Evolutionary conservation across 805 yeast genomes (phyloP).

Genomic region (Hanseniaspora meyeri): DNA sequence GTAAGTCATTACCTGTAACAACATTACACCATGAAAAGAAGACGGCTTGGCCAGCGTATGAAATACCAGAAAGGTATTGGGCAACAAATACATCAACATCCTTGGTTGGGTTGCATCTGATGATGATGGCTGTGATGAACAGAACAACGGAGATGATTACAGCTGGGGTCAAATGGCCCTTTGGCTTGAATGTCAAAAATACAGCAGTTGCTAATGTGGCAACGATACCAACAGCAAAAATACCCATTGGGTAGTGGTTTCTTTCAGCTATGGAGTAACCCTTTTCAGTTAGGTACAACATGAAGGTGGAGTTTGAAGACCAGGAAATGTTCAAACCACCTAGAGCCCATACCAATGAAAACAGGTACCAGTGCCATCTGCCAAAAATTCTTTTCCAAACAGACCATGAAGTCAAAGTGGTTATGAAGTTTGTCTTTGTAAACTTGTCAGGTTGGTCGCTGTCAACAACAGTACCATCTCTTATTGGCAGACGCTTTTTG

Average conservation of each 20-base stretch:
- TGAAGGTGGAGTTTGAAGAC: slow-evolving; percentile 36
- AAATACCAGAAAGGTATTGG: slow-evolving; percentile 42
- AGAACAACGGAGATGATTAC: slow-evolving; percentile 33
- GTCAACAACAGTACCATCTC: slow-evolving; percentile 26
- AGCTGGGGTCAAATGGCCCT: slow-evolving; percentile 42
- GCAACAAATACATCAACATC: slow-evolving; percentile 37
- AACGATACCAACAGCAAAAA: slow-evolving; percentile 39
- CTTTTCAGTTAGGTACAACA: slow-evolving; percentile 35
- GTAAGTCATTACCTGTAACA: slow-evolving; percentile 44
- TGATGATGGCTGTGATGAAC: slow-evolving; percentile 38
- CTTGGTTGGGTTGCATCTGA: slow-evolving; percentile 32
- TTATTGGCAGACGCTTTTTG: slow-evolving; percentile 32
- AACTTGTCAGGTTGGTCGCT: slow-evolving; percentile 15
- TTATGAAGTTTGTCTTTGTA: slow-evolving; percentile 26
- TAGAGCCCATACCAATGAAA: slow-evolving; percentile 39
- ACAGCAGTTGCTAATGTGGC: slow-evolving; percentile 35
- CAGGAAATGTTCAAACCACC: slow-evolving; percentile 41
- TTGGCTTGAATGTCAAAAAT: slow-evolving; percentile 34
- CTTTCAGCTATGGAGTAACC: slow-evolving; percentile 34
- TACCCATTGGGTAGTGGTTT: slow-evolving; percentile 45
- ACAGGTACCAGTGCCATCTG: slow-evolving; percentile 48
- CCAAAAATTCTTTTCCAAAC: slow-evolving; percentile 35
- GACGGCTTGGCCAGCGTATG: slow-evolving; percentile 49
- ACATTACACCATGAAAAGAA: slow-evolving; percentile 55
- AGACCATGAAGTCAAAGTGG: slow-evolving; percentile 24